Percentiles rank a stretch among this genome's conserved stretches.
These are phyloP conservation scores for Saprolegnia diclina DNA, from an alignment of 352 stramenopile species.

Conservation along the genomic window DNA sequence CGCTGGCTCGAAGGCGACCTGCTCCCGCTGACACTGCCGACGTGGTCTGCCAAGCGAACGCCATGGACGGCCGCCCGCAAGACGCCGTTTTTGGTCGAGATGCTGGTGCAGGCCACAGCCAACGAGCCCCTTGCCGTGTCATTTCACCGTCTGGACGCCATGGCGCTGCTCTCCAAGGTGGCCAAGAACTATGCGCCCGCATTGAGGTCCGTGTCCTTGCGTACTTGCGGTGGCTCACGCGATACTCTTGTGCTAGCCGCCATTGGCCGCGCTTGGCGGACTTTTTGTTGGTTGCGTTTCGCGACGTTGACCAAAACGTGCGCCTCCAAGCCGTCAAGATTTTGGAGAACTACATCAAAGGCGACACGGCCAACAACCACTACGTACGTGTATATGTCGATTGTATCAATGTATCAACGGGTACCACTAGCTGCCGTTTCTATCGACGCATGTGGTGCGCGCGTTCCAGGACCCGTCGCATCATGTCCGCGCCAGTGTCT, in stretches of 20 bases:
- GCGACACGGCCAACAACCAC: conserved; percentile 7
- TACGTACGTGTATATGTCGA: conserved; percentile 37
- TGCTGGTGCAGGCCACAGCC: conserved; percentile 56
- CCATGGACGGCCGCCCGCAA: conserved; percentile 37
- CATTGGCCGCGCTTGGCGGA: conserved; percentile 61
- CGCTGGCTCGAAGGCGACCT: conserved; percentile 41
- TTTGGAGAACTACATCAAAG: conserved; percentile 76
- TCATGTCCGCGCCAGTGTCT: conserved; percentile 80
- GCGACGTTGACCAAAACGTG: conserved; percentile 80
- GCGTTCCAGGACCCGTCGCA: conserved; percentile 82
- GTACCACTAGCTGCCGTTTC: conserved; percentile 43
- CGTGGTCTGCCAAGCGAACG: too few relatives aligned
- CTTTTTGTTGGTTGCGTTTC: conserved; percentile 77
- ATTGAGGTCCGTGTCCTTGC: conserved; percentile 34
- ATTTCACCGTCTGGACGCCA: conserved; percentile 66
- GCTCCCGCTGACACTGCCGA: neutral
- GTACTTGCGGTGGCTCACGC: neutral
- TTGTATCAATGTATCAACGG: neutral
- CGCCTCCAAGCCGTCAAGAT: conserved; percentile 84
- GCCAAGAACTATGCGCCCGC: conserved; percentile 78
- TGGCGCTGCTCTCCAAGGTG: conserved; percentile 78
- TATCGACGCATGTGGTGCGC: conserved; percentile 70
- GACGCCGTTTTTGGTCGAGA: conserved; percentile 67
- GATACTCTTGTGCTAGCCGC: conserved; percentile 25
- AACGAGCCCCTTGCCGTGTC: conserved; percentile 49